These are phyloP conservation scores for Penicillium sp. DNA, from an alignment of 2,329 filamentous ascomycete species.

Conservation along the genomic window DNA sequence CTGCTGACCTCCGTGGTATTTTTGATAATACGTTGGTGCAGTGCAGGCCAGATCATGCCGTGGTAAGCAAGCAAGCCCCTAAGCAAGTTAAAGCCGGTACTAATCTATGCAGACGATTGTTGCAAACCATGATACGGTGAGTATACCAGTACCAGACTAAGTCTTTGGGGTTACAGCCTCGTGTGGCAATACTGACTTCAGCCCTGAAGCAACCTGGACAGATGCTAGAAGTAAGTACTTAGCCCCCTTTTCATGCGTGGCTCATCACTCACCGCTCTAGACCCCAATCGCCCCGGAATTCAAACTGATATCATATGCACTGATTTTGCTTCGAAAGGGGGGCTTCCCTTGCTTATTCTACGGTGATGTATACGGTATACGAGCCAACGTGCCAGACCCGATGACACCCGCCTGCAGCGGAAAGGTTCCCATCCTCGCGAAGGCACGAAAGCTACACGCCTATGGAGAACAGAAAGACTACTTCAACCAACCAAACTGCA, in stretches of 20 bases:
- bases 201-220: conserved; percentile 59
- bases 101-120: conserved; percentile 20
- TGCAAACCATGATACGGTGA: conserved; percentile 25
- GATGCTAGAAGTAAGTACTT: conserved; percentile 51
- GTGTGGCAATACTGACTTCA: conserved; percentile 3
- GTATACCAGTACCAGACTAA: neutral
- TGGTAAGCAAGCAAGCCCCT: conserved; percentile 18
- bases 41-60: conserved; percentile 53
- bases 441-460: conserved; percentile 64
- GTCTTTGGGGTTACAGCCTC: neutral
- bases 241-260: neutral
- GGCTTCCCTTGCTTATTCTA: conserved; percentile 70
- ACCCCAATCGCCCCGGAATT: conserved; percentile 65
- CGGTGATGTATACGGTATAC: conserved; percentile 67
- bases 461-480: conserved; percentile 67
- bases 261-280: conserved; percentile 21
- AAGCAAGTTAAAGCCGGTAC: neutral
- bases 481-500: conserved; percentile 60
- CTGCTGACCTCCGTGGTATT: conserved; percentile 62
- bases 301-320: conserved; percentile 69
- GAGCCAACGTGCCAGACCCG: conserved; percentile 48
- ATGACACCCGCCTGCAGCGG: conserved; percentile 55
- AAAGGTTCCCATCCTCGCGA: conserved; percentile 58
- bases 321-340: conserved; percentile 65
- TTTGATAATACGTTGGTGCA: conserved; percentile 62